These are phyloP conservation scores for Hsuehochloa calcarea DNA, from an alignment of 176 grass and related monocot genomes.

Conservation along the genomic window DNA sequence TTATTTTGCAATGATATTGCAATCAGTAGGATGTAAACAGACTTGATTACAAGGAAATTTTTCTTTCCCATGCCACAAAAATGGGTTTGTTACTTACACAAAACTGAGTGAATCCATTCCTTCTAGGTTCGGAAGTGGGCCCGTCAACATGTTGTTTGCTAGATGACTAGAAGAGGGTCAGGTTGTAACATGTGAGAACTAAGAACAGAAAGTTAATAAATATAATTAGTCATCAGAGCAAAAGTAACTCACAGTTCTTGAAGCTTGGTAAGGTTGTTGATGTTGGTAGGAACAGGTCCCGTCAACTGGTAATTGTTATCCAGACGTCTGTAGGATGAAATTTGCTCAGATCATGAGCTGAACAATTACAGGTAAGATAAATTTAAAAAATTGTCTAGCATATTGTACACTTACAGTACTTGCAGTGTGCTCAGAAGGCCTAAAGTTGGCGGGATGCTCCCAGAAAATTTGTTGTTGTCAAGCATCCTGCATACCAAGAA, in stretches of 20 bases:
- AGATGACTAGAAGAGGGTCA: conserved; percentile 50
- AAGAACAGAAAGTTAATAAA: too few species aligned
- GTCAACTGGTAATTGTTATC: conserved; percentile 54
- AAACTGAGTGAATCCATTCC: conserved; percentile 73
- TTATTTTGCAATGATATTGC: neutral
- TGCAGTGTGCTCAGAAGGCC: conserved; percentile 49
- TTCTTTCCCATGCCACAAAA: neutral
- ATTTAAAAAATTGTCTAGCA: neutral
- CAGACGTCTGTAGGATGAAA: conserved; percentile 42
- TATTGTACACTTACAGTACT: conserved; percentile 70
- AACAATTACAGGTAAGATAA: too few species aligned
- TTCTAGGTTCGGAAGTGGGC: conserved; percentile 58
- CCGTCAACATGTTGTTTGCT: conserved; percentile 58
- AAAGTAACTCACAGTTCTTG: conserved; percentile 67
- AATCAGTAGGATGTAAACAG: neutral
- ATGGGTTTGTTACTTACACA: conserved; percentile 53
- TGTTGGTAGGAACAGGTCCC: conserved; percentile 63
- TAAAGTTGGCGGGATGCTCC: conserved; percentile 66
- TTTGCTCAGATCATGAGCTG: too few species aligned
- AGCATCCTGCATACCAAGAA: conserved; percentile 47
- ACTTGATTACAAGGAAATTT: too few species aligned
- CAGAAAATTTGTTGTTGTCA: conserved; percentile 78
- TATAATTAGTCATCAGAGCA: neutral
- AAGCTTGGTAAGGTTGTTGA: conserved; percentile 63
- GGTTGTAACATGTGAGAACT: too few species aligned